Base-by-base conservation (phyloP, 768 basidiomycete genomes). In the Leucocoprinus sp. region DNA sequence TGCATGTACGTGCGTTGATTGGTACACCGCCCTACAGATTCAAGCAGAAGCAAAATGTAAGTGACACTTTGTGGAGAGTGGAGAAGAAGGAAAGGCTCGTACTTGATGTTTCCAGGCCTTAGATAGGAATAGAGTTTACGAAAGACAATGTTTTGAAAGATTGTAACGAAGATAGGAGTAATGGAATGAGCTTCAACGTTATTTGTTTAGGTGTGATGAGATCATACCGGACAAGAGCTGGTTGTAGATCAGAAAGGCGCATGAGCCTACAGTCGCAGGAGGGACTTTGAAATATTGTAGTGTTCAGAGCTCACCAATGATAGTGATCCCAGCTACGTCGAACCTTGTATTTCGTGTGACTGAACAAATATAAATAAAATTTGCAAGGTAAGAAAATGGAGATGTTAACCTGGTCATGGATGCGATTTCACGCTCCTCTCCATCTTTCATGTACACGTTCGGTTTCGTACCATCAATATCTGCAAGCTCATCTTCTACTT, bases 291-390 rank as follows among this genome's bases (percentile, higher is more conserved):
- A n/a, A n/a, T n/a, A n/a, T n/a, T n/a, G 22, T 8, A 37, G 36
- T 14, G 4, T 26, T 34, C 54, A 27, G n/a, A n/a, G n/a, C n/a
- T n/a, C 35, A 60, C 60, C 67, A 69, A 38, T 66, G 66, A 29
- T 64, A 70, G 50, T 70, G 68, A 52, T 68, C 67, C 53, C 53
- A 64, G 18, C 66, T 68, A 33, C 67, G 54, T 50, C 69, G 68
- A 50, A 66, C 46, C 42, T 65, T 64, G 51, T 56, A 56, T 35
- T 43, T 50, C 21, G 60, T 56, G 27, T 54, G 51, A 42, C 62
- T 64, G 38, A 1, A 45, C 11, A 45, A 41, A 12, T 7, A 12
- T n/a, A 11, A 42, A 34, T 3, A 12, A 12, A 22, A 7, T 1
- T 39, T 18, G 17, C 14, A 19, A 24, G 5, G 3, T 14, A 23